phyloP scores from a whole-genome alignment of 1,284 basidiomycete species.

The Calocybe gambosa region DNA sequence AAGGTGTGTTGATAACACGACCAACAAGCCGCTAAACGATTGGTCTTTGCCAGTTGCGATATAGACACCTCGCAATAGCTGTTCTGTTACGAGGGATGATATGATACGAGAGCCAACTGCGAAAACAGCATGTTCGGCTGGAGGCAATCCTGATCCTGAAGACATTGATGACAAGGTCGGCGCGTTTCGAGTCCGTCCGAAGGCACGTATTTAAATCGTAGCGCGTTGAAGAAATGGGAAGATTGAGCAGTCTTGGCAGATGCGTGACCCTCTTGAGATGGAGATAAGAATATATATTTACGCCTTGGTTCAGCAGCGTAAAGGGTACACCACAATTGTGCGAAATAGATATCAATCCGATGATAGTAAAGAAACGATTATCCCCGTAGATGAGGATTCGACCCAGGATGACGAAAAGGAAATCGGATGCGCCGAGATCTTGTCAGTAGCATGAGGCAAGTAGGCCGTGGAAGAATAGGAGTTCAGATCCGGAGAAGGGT shows the following conservation, averaged over 20 bases:
- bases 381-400: slow-evolving; percentile 2
- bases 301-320: not conserved
- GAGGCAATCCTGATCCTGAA: slow-evolving; percentile 26
- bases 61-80: slow-evolving; percentile 36
- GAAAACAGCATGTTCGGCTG: slow-evolving; percentile 33
- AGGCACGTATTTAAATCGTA: slow-evolving; percentile 14
- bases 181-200: too few relatives aligned
- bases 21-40: slow-evolving; percentile 27
- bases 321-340: not conserved
- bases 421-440: not conserved
- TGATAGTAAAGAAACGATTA: slow-evolving; percentile 1
- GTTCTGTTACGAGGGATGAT: slow-evolving; percentile 41
- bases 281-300: slow-evolving; percentile 4
- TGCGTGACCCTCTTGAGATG: slow-evolving; percentile 5
- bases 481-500: slow-evolving; percentile 5
- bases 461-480: not conserved
- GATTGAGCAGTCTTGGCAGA: slow-evolving; percentile 8
- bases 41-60: slow-evolving; percentile 23
- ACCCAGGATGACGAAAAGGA: slow-evolving; percentile 4
- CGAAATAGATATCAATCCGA: slow-evolving; percentile 4
- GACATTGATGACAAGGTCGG: slow-evolving; percentile 28
- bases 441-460: not conserved
- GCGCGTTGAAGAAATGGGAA: slow-evolving; percentile 4
- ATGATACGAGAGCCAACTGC: slow-evolving; percentile 41
- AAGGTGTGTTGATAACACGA: slow-evolving; percentile 31